Base-by-base conservation (phyloP, 768 basidiomycete species). In the Lactarius hengduanensis region DNA sequence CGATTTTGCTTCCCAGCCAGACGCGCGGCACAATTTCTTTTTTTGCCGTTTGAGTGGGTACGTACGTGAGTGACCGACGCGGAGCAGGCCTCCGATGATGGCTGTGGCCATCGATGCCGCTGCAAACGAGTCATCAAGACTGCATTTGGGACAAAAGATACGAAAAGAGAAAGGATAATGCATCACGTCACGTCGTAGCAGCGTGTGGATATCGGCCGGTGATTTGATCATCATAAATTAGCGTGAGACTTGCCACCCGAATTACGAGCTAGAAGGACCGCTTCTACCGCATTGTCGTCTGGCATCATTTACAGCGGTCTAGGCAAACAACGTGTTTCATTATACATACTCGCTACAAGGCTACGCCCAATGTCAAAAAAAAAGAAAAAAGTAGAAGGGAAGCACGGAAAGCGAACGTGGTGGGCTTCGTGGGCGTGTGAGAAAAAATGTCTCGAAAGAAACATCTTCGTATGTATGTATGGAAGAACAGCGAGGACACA, bases 261-360 rank as follows among this genome's bases (percentile, higher is more conserved):
- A 26, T 26, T 53, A 50, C 50, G 50, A 53, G 50, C 50, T 53
- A 53, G 50, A 53, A 53, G 50, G 50, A 53, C 45, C 13, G 50
- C 26, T 53, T 53, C 50, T 53, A 22, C 26, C 50, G 50, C 26
- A 53, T 53, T 53, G 50, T 15, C 13, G 26, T 53, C 26, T 26
- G 26, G 26, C 26, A 26, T 26, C 26, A 13, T 22, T 66, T 53
- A 47, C 45, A 62, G 41, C 28, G 22, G 43, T 58, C 32, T 20
- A 50, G 26, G 34, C 40, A 32, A 22, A 36, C 40, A 57, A 16
- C 32, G 32, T 34, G n/a, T 62, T 62, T 53, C 50, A 62, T 53
- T 43, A 43, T 62, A 66, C 65, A 62, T 66, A 66, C 61, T 66
- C 61, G 65, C 61, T 66, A 66, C 65, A 66, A 36, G 61, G 65